phyloP scores from a whole-genome alignment of 2,329 filamentous ascomycete species.

The Cordyceps sp. region DNA sequence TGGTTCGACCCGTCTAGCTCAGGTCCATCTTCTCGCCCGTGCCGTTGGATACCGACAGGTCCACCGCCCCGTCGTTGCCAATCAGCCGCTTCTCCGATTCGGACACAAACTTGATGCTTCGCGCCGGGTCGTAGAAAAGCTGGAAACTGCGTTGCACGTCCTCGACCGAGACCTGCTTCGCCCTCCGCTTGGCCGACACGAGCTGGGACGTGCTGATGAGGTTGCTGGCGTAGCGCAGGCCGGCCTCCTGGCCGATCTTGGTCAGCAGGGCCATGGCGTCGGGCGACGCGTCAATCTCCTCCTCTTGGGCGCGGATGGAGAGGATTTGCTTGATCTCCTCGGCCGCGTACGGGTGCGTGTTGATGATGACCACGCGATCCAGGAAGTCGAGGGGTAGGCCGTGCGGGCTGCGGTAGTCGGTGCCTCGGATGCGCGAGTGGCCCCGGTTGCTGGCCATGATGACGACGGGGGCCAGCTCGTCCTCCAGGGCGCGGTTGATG shows the following conservation, averaged over 20 bases:
- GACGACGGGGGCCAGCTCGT: constrained; percentile 87
- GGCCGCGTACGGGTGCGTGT: constrained; percentile 66
- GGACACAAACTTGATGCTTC: constrained; percentile 79
- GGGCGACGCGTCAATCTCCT: constrained; percentile 81
- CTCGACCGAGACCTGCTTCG: constrained; percentile 66
- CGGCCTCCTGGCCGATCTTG: constrained; percentile 87
- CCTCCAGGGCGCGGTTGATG: constrained; percentile 91
- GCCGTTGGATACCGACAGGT: constrained; percentile 35
- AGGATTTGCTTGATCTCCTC: constrained; percentile 90
- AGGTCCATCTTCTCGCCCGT: constrained; percentile 31
- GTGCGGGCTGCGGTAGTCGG: constrained; percentile 83
- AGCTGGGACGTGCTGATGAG: constrained; percentile 90
- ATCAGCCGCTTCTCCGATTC: constrained; percentile 90
- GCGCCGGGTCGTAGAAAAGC: constrained; percentile 78
- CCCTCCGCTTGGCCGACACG: constrained; percentile 68
- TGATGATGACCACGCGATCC: constrained; percentile 90
- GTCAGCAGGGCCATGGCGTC: constrained; percentile 86
- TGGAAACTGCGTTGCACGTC: constrained; percentile 90
- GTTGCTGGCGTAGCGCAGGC: constrained; percentile 91
- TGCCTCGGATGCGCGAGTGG: constrained; percentile 79
- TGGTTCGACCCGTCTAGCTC: constrained; percentile 14
- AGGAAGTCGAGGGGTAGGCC: constrained; percentile 91
- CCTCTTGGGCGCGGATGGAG: constrained; percentile 81
- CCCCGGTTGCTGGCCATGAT: constrained; percentile 99
- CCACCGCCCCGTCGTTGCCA: constrained; percentile 67